Percentiles rank a stretch among this genome's conserved stretches.
Conservation (phyloP, 202 grass and related monocot genomes). For the Setaria viridis region DNA sequence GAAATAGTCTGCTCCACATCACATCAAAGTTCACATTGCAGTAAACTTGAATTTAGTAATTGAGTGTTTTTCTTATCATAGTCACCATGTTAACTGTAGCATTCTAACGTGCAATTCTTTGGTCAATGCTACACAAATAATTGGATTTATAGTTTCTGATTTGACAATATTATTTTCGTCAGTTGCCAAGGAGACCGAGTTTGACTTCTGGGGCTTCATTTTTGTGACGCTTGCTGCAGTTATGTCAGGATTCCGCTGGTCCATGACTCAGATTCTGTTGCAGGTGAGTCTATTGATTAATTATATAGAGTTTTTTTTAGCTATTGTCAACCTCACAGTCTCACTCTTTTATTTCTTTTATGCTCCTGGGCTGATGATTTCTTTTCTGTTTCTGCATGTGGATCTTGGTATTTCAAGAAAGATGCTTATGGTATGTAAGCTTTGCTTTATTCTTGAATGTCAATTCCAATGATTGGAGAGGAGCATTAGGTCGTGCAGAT, state of each 20-base stretch:
- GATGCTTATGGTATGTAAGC: slow-evolving; percentile 72
- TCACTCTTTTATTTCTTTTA: slow-evolving; percentile 36
- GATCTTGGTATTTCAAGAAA: slow-evolving; percentile 77
- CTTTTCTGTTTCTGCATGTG: slow-evolving; percentile 58
- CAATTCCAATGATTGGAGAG: slow-evolving; percentile 1
- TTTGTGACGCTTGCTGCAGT: slow-evolving; percentile 99
- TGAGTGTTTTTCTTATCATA: slow-evolving; percentile 19
- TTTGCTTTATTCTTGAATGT: slow-evolving; percentile 27
- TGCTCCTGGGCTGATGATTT: slow-evolving; percentile 37
- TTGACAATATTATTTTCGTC: slow-evolving; percentile 39
- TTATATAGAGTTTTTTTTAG: slow-evolving; percentile 22
- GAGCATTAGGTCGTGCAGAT: not conserved
- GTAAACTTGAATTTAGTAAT: slow-evolving; percentile 19
- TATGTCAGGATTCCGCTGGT: slow-evolving; percentile 99
- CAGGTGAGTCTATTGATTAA: slow-evolving; percentile 62
- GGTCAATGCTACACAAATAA: not conserved
- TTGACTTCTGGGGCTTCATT: slow-evolving; percentile 97
- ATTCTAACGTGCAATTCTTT: slow-evolving; percentile 6
- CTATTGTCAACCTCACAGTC: slow-evolving; percentile 22
- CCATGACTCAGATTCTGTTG: slow-evolving; percentile 98
- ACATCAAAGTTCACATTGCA: not conserved
- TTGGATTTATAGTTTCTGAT: slow-evolving; percentile 33
- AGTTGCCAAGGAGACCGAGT: slow-evolving; percentile 94
- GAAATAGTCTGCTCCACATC: not conserved
- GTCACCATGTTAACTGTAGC: not conserved